Percentiles rank a stretch among this genome's conserved stretches.
Conservation (phyloP, 345 rosid species). For the Eucalyptus sp. region DNA sequence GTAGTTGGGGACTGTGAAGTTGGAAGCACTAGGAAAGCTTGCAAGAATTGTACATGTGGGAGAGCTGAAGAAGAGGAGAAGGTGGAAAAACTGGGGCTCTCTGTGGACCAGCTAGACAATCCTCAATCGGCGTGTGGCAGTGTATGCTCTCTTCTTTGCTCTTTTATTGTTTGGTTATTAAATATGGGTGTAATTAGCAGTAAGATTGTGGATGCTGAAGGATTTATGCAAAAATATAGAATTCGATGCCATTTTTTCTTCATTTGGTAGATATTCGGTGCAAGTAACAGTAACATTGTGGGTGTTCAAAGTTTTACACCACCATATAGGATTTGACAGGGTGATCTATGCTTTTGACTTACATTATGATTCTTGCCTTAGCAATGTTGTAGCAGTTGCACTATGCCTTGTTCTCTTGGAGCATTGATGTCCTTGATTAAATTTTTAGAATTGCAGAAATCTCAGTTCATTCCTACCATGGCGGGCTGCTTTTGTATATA, state of each 20-base stretch:
- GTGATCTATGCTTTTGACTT: not conserved
- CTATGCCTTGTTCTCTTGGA: not conserved
- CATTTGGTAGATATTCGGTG: not conserved
- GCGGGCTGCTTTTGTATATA: not conserved
- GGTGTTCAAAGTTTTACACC: not conserved
- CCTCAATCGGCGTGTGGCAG: slow-evolving; percentile 97
- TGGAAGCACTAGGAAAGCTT: slow-evolving; percentile 82
- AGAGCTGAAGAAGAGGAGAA: slow-evolving; percentile 92
- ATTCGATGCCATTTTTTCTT: not conserved
- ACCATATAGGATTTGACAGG: not conserved
- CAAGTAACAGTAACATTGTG: not conserved
- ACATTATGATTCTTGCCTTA: not conserved
- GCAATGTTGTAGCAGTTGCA: not conserved
- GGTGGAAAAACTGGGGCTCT: slow-evolving; percentile 56
- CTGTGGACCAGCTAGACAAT: slow-evolving; percentile 67
- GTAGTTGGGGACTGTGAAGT: slow-evolving; percentile 79
- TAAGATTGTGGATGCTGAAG: not conserved
- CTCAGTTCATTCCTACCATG: not conserved
- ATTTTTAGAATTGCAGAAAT: not conserved
- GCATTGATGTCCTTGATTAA: not conserved
- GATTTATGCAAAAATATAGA: not conserved
- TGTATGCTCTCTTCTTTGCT: slow-evolving; percentile 24
- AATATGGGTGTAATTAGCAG: not conserved
- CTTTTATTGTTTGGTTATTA: not conserved
- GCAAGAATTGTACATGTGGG: slow-evolving; percentile 95